Evolutionary conservation across 202 grass and related monocot species (phyloP).

Genomic region (Miscanthus sacchariflorus): DNA sequence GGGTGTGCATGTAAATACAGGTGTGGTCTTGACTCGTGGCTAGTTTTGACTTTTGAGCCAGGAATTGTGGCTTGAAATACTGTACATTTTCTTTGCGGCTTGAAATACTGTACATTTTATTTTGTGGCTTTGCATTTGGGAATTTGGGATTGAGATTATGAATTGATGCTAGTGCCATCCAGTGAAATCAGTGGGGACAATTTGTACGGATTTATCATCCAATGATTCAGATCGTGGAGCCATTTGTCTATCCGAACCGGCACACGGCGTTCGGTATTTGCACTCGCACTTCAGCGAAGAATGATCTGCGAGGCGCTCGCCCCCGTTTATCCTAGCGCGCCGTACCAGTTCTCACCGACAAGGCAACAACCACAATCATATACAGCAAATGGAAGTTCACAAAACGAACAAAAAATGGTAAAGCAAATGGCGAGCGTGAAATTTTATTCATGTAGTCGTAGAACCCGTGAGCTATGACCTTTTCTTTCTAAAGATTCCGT

Average conservation of each 20-base stretch:
- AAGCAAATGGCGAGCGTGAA: not conserved
- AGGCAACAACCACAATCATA: not conserved
- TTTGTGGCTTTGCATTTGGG: not conserved
- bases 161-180: not conserved
- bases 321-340: no score
- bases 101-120: not conserved
- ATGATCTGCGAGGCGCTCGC: no score
- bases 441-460: constrained; percentile 12
- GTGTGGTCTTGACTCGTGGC: constrained; percentile 12
- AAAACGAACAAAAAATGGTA: not conserved
- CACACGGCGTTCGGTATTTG: not conserved
- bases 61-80: not conserved
- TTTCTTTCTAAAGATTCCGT: not conserved
- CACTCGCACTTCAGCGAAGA: no score
- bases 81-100: not conserved
- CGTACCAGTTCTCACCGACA: not conserved
- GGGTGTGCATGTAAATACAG: constrained; percentile 37
- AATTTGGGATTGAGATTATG: constrained; percentile 18
- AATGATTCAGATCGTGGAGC: not conserved
- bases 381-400: not conserved
- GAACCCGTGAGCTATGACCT: not conserved
- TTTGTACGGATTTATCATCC: not conserved
- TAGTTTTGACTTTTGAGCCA: constrained; percentile 27
- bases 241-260: not conserved
- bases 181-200: not conserved